phyloP scores from a whole-genome alignment of 2,329 filamentous ascomycete species.

The Verticillium nonalfalfae region DNA sequence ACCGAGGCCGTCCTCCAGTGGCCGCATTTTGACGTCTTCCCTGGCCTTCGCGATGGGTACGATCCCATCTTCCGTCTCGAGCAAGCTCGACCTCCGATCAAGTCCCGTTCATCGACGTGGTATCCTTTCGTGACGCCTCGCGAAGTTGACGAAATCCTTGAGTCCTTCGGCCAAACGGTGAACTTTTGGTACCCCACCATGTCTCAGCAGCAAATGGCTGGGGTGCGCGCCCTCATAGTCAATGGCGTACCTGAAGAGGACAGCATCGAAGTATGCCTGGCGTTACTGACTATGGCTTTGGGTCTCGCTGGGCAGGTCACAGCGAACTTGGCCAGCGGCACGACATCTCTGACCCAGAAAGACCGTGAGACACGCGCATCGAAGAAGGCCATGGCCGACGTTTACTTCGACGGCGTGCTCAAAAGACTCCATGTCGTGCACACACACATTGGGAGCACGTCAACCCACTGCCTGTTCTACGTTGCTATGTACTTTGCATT shows the following conservation, averaged over 20 bases:
- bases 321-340: conserved; percentile 15
- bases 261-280: conserved; percentile 30
- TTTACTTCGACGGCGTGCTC: conserved; percentile 39
- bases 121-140: conserved; percentile 33
- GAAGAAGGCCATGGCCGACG: conserved; percentile 27
- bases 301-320: conserved; percentile 38
- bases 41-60: conserved; percentile 33
- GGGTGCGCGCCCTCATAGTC: conserved; percentile 22
- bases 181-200: conserved; percentile 50
- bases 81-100: conserved; percentile 29
- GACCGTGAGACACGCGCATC: conserved; percentile 22
- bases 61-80: conserved; percentile 41
- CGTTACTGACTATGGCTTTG: conserved; percentile 38
- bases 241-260: conserved; percentile 28
- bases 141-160: conserved; percentile 33
- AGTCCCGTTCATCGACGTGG: conserved; percentile 24
- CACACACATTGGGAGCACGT: conserved; percentile 35
- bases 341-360: conserved; percentile 12
- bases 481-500: conserved; percentile 44
- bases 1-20: conserved; percentile 45
- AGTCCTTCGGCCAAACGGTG: conserved; percentile 36
- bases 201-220: conserved; percentile 29
- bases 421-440: conserved; percentile 39
- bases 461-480: conserved; percentile 44
- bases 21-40: conserved; percentile 40